Conservation (phyloP, 208 protist genomes). For the Leishmania guyanensis region DNA sequence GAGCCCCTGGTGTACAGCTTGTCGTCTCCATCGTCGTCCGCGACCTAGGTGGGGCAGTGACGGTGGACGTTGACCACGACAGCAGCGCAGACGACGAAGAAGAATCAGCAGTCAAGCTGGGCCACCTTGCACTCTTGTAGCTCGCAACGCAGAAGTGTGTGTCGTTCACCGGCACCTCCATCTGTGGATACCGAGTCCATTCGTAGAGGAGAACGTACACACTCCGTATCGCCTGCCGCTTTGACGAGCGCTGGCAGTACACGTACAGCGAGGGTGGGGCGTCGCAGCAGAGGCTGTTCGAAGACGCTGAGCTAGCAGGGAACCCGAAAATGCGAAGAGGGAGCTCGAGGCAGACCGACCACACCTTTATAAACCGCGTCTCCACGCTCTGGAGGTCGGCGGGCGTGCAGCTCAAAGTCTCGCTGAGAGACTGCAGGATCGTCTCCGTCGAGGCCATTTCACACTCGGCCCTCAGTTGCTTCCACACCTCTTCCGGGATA, state of each 20-base stretch:
- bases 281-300: neutral
- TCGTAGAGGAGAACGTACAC: constrained; percentile 5
- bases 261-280: neutral
- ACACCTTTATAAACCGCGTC: neutral
- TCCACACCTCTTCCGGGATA: neutral
- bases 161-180: neutral
- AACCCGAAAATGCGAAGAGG: constrained; percentile 10
- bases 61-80: neutral
- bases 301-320: neutral
- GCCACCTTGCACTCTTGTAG: neutral
- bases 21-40: neutral
- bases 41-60: neutral
- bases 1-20: neutral
- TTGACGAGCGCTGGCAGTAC: constrained; percentile 3
- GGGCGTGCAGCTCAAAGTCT: constrained; percentile 4
- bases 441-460: neutral
- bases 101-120: neutral
- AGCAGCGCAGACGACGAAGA: neutral
- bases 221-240: neutral
- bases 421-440: constrained; percentile 2
- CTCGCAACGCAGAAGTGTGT: neutral
- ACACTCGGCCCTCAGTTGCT: neutral
- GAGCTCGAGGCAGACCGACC: constrained; percentile 9
- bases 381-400: constrained; percentile 8
- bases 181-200: constrained; percentile 9